Base-by-base conservation (phyloP, 2,329 filamentous ascomycete species). In the Fusarium virguliforme region DNA sequence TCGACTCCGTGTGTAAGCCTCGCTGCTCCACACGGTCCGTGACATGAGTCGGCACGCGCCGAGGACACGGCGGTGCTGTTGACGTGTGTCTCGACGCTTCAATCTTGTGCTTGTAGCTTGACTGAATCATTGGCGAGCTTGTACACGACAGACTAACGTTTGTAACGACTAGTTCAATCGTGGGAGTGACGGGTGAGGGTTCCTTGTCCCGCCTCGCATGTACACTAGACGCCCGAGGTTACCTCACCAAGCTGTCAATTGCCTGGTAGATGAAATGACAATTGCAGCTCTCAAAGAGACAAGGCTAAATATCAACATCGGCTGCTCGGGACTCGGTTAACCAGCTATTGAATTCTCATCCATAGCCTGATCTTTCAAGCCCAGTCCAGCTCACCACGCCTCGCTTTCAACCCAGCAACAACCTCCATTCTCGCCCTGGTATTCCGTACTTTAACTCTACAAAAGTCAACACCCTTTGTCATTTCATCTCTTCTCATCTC, bases 1-100 rank as follows among this genome's bases (percentile, higher is more conserved):
- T 38, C 24, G 40, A 65, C 30, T 34, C 43, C 24, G n/a, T 58
- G 15, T 18, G 48, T 32, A 46, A 30, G 15, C 41, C 34, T 56
- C 34, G 40, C 28, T 65, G 58, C 60, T 68, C 68, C 68, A 65
- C 68, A 50, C 34, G 60, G 24, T 34, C 50, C 48, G 53, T 48
- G 30, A n/a, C 37, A 59, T 37, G 35, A 58, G 53, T 56, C 64
- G 68, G 64, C 41, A 68, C 50, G 56, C 61, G 60, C 68, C 56
- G 60, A 71, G 40, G 26, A 65, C 50, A 32, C 65, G 59, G 43
- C 24, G 38, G 51, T 54, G 62, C 46, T 37, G n/a, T n/a, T n/a
- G n/a, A n/a, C n/a, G 56, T 66, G 58, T 37, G 51, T 60, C 46
- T 24, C 48, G 24, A 50, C 35, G 40, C 22, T 24, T 26, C 40